Base-by-base conservation (phyloP, 306 rosid species). In the Fragaria nilgerrensis region DNA sequence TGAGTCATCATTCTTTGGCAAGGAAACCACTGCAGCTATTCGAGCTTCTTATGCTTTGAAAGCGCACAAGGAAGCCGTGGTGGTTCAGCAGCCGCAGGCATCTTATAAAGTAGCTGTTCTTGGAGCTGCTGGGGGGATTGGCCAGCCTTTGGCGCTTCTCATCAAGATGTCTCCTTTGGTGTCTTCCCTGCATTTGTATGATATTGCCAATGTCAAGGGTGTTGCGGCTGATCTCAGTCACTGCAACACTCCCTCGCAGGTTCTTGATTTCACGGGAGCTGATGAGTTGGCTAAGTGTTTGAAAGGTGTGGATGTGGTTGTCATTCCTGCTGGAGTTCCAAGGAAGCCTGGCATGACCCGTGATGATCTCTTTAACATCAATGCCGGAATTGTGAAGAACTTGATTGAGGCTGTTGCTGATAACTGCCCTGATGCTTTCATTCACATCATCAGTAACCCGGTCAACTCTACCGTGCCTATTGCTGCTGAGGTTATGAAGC, bases 281-380 rank as follows among this genome's bases (percentile, higher is more conserved):
- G 64, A 95, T 72, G 97, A 95, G 87, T 77, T 95, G 63, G 87
- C 62, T 13, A 82, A 78, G 45, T 81, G 87, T 72, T 86, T 95
- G 91, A 91, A 85, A 76, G 99, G 89, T 0, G 94, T 89, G 12
- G 63, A 96, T 79, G 96, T 88, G 10, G 97, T 96, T 82, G 98
- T 92, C 80, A 96, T 96, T 12, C 99, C 99, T 16, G 99, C 99
- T 19, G 99, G 99, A 43, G 99, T 92, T 82, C 99, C 99, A 0
- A 88, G 99, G 79, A 96, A 96, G 81, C 99, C 99, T 0, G 99
- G 99, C 27, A 96, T 96, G 99, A 92, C 99, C 43, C 98, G 99
- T 11, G 99, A 96, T 71, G 99, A 96, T 80, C 98, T 96, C 61
- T 96, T 96, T 82, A 96, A 96, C 75, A 92, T 96, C 78, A 96